Evolutionary conservation across 352 stramenopile species (phyloP).

Genomic region (Albugo laibachii): DNA sequence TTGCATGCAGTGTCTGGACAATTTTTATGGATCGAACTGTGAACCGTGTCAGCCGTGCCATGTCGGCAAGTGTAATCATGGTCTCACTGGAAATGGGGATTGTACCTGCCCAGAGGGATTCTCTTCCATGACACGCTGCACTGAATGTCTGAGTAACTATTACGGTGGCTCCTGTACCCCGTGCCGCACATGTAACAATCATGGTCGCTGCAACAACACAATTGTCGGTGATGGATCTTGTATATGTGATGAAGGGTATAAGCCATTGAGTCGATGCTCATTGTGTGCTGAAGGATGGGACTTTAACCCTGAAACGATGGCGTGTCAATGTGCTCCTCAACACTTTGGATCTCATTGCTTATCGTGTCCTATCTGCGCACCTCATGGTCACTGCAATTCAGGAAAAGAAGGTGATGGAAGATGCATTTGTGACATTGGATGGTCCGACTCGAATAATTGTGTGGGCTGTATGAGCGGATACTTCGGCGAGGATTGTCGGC

Average conservation of each 20-base stretch:
- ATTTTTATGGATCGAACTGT: conserved; percentile 55
- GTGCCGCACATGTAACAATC: conserved; percentile 68
- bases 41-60: conserved; percentile 64
- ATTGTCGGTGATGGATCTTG: conserved; percentile 39
- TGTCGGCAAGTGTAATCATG: conserved; percentile 60
- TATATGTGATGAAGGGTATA: conserved; percentile 75
- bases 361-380: conserved; percentile 67
- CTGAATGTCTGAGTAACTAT: conserved; percentile 44
- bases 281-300: conserved; percentile 72
- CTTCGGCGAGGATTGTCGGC: conserved; percentile 41
- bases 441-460: conserved; percentile 77
- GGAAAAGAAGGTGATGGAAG: conserved; percentile 59
- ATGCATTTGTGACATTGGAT: conserved; percentile 71
- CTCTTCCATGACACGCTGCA: conserved; percentile 40
- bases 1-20: conserved; percentile 71
- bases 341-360: conserved; percentile 63
- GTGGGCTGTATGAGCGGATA: conserved; percentile 74
- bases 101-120: conserved; percentile 73
- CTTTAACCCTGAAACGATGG: conserved; percentile 76
- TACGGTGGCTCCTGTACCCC: conserved; percentile 59
- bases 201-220: conserved; percentile 62
- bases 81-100: conserved; percentile 42
- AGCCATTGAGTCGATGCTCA: conserved; percentile 40
- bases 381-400: conserved; percentile 66
- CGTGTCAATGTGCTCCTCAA: conserved; percentile 62